Conservation (phyloP, 75 land plant species). For the Larix kaempferi region DNA sequence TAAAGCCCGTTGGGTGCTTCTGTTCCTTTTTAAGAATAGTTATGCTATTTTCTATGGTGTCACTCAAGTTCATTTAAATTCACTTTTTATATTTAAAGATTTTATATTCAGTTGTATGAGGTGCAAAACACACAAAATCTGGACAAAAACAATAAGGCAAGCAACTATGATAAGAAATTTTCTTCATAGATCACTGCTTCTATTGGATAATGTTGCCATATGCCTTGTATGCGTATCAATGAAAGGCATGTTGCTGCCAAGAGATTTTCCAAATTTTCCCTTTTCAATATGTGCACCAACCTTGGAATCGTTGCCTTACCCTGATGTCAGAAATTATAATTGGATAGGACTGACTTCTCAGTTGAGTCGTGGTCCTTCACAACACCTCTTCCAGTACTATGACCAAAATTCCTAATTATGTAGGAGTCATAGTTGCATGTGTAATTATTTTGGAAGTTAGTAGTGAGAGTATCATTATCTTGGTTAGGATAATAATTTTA, state of each 20-base stretch:
- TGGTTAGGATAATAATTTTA: too few species aligned
- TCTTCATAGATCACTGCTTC: neutral
- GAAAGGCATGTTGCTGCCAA: too few species aligned
- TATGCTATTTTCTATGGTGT: neutral
- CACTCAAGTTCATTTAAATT: neutral
- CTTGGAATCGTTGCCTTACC: neutral
- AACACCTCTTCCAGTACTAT: too few species aligned
- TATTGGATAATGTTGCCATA: neutral
- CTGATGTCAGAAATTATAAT: neutral
- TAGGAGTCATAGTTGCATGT: too few species aligned
- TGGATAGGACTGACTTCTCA: neutral
- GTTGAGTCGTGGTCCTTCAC: neutral
- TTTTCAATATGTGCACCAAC: neutral
- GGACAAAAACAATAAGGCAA: neutral
- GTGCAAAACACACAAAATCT: neutral
- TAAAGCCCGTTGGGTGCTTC: neutral
- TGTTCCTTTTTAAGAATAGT: neutral
- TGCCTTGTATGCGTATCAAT: neutral
- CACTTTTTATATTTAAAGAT: neutral
- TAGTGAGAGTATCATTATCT: too few species aligned
- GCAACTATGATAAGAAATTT: neutral
- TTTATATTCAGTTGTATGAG: neutral
- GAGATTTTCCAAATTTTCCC: neutral
- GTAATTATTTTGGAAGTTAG: too few species aligned
- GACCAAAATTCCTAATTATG: too few species aligned